These are phyloP conservation scores for Cryptosporidium muris DNA, from an alignment of 169 alveolate genomes.

Conservation along the genomic window DNA sequence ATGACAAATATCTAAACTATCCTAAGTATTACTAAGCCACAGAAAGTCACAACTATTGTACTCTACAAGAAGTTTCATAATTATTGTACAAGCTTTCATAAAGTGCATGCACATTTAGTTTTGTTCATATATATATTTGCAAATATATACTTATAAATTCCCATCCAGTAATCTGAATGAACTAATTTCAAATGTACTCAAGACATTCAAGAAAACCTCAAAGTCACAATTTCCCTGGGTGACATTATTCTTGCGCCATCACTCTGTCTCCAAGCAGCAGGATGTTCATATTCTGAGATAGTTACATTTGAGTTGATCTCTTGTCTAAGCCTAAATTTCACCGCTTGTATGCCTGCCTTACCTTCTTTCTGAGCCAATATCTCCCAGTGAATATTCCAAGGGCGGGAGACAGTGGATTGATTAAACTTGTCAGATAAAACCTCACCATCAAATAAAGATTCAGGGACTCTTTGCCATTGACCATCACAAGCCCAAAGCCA, in stretches of 20 bases:
- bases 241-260: conserved; percentile 69
- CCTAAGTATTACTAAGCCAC: too few species aligned
- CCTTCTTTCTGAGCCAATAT: conserved; percentile 69
- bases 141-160: too few species aligned
- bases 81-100: too few species aligned
- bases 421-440: conserved; percentile 83
- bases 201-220: conserved; percentile 9
- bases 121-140: too few species aligned
- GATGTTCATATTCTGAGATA: conserved; percentile 61
- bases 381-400: conserved; percentile 90
- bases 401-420: conserved; percentile 86
- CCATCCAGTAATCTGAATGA: too few species aligned
- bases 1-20: too few species aligned
- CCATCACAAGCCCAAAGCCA: conserved; percentile 92
- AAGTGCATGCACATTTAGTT: too few species aligned
- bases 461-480: conserved; percentile 81
- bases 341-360: conserved; percentile 50
- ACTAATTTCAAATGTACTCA: too few species aligned
- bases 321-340: conserved; percentile 56
- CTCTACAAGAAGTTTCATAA: too few species aligned
- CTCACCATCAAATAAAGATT: conserved; percentile 85
- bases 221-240: conserved; percentile 73
- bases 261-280: conserved; percentile 73
- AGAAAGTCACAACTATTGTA: too few species aligned
- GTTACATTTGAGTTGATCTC: conserved; percentile 26